Evolutionary conservation across 1,139 yeast species (phyloP), one percentile per base, ranked within the genome.

Genomic region (Tardiomyces digboiensis): DNA sequence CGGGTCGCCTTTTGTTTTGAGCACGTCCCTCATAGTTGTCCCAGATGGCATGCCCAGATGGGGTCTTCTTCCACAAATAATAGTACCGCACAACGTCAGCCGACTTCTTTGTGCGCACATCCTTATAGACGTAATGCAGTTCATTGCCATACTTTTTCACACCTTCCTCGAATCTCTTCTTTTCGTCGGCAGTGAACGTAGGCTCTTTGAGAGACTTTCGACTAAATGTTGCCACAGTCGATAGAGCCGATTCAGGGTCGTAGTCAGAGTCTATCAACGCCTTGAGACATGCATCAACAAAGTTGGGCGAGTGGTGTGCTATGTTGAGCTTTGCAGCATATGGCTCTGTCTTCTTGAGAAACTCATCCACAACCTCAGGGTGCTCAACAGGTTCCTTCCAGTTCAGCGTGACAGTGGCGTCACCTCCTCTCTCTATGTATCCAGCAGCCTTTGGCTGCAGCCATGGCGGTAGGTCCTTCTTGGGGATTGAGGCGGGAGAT

Each of bases 61-160:
- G 68, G 0, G 96, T 81, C 61, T 89, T 89, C 62, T 89, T 89
- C 97, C 97, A 89, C 43, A 84, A 66, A 56, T 89, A 89, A 57
- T 86, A 89, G 58, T 74, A 89, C 44, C 96, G 65, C 1, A 89
- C 97, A 50, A 88, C 73, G 79, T 82, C 84, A 0, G 89, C 74
- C 44, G 79, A 68, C 0, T 86, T 70, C 52, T 84, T 93, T 0
- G 88, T 72, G 38, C 74, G 74, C 5, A 89, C 93, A 49, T 72
- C 75, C 56, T 79, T 75, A 52, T 63, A 76, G 0, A 86, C 93
- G 2, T 84, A 87, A 56, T 78, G 79, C 19, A 89, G 64, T 57
- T 89, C 96, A 58, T 87, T 80, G 7, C 97, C 97, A 59, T 75
- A 75, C 46, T 74, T 72, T 36, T 69, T 68, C 4, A 89, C 88